These are phyloP conservation scores for Santalum album DNA, from an alignment of 164 flowering plant genomes.

Conservation along the genomic window DNA sequence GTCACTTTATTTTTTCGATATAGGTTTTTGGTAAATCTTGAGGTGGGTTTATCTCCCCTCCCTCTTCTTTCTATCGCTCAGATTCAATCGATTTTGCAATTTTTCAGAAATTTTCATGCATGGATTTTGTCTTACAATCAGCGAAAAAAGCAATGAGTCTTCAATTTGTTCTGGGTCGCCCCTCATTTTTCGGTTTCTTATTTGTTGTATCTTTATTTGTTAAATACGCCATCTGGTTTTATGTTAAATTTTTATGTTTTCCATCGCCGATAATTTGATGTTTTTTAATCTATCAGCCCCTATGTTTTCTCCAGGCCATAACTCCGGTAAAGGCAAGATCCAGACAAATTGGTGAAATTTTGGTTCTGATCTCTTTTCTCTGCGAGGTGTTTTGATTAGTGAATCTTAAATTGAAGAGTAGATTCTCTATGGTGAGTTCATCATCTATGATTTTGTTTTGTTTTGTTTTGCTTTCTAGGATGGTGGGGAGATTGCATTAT, in stretches of 20 bases:
- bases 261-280: background rate
- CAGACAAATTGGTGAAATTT: conserved; percentile 6
- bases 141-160: background rate
- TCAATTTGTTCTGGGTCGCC: background rate
- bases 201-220: background rate
- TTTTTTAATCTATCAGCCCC: background rate
- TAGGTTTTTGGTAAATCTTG: too few relatives aligned
- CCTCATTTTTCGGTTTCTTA: background rate
- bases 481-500: background rate
- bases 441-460: background rate
- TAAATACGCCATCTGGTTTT: conserved; percentile 6
- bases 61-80: background rate
- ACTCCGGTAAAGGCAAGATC: conserved; percentile 9
- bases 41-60: conserved; percentile 9
- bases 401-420: conserved; percentile 19
- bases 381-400: conserved; percentile 26
- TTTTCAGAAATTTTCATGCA: background rate
- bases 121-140: background rate
- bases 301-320: background rate
- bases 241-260: background rate
- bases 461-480: background rate
- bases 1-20: too few relatives aligned
- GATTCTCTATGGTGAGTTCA: conserved; percentile 44
- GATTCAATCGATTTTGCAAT: too few relatives aligned
- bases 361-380: conserved; percentile 17